phyloP scores from a whole-genome alignment of 441 rosid genomes.

The Eutrema salsugineum region DNA sequence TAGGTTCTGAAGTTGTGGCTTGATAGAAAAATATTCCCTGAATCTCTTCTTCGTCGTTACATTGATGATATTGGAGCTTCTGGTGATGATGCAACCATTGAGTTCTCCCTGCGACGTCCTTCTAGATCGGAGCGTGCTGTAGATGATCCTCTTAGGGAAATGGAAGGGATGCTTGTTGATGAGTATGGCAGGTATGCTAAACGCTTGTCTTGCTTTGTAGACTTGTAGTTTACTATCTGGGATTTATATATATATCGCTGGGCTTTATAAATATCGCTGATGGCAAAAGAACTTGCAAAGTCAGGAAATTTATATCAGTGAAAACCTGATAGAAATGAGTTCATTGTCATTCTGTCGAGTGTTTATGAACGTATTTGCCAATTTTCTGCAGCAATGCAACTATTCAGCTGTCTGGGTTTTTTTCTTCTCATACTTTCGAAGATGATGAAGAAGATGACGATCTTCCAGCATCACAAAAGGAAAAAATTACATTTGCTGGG shows the following conservation, averaged over 20 bases:
- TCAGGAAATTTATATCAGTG: neutral
- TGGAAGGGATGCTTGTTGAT: constrained; percentile 99
- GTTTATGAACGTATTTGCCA: constrained; percentile 8
- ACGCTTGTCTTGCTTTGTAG: neutral
- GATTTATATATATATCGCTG: neutral
- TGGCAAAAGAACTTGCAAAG: neutral
- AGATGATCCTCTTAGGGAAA: constrained; percentile 95
- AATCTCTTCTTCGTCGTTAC: constrained; percentile 61
- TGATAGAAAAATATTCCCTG: constrained; percentile 88
- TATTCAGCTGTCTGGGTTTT: constrained; percentile 86
- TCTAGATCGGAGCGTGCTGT: constrained; percentile 92
- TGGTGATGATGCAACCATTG: constrained; percentile 64
- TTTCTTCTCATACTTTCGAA: constrained; percentile 63
- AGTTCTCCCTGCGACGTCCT: constrained; percentile 66
- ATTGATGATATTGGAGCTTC: constrained; percentile 88
- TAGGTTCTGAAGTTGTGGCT: constrained; percentile 93
- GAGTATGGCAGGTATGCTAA: constrained; percentile 90
- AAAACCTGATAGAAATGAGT: neutral
- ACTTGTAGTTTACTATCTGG: neutral
- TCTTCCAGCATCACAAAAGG: constrained; percentile 41
- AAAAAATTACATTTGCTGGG: constrained; percentile 35
- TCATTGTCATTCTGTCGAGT: constrained; percentile 4
- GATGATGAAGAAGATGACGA: constrained; percentile 68
- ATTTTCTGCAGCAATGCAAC: constrained; percentile 73
- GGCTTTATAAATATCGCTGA: neutral